Evolutionary conservation across 148 eudicot species (phyloP), one percentile per base, ranked within the genome.

Genomic region (Rhododendron mucronatum): DNA sequence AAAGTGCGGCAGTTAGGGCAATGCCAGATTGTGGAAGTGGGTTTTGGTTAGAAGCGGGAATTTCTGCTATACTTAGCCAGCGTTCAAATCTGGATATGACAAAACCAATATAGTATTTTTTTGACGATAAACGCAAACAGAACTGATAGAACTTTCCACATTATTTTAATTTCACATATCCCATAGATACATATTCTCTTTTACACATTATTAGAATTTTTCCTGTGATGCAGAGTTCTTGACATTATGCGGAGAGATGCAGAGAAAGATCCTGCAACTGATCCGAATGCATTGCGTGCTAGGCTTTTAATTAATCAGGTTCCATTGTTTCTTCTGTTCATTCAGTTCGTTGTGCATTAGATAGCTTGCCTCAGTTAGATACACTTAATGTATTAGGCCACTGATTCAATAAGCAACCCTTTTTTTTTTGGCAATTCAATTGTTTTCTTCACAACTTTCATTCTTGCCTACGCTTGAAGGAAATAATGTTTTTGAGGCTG

Each of bases 201-300:
- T 41, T 51, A 21, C 74, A 59, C 63, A 28, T 9, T 23, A 10
- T 63, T 50, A 20, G 33, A 7, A 1, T 47, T 81, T 53, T 85
- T 15, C 45, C 85, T 59, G 73, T 45, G 35, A 88, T 92, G 89
- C 92, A 97, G 99, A 87, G 99, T 97, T 86, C 95, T 90, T 88
- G 99, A 94, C 35, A 94, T 94, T 77, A 97, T 97, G 99, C 87
- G 89, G 89, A 87, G 77, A 74, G 99, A 95, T 89, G 95, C 99
- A 61, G 84, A 90, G 82, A 90, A 91, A 83, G 99, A 97, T 88
- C 93, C 96, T 86, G 90, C 90, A 83, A 88, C 86, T 85, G 91
- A 93, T 74, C 95, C 94, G 55, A 91, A 95, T 91, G 98, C 90
- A 76, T 83, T 83, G 78, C 92, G 85, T 87, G 99, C 99, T 48